These are phyloP conservation scores for Drosera spatulata DNA, from an alignment of 179 eudicot genomes.

Conservation along the genomic window DNA sequence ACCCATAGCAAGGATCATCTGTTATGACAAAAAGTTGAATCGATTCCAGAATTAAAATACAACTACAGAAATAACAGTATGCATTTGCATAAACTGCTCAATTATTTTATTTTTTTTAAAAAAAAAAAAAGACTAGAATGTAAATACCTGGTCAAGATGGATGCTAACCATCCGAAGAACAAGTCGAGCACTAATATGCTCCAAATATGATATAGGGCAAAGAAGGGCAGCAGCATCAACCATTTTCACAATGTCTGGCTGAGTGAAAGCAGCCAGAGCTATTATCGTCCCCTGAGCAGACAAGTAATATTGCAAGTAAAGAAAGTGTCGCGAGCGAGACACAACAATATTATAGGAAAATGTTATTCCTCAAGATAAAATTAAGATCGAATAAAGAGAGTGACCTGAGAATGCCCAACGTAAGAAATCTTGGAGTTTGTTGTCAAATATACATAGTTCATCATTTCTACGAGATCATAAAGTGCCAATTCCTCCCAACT, in stretches of 20 bases:
- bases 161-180: conserved; percentile 60
- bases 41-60: too few relatives aligned
- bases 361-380: too few relatives aligned
- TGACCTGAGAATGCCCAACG: conserved; percentile 98
- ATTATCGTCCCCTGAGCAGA: conserved; percentile 45
- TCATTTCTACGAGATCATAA: conserved; percentile 77
- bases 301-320: conserved; percentile 4
- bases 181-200: conserved; percentile 61
- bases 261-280: conserved; percentile 54
- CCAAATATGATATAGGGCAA: conserved; percentile 88
- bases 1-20: conserved; percentile 83
- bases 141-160: conserved; percentile 72
- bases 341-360: too few relatives aligned
- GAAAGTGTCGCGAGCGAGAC: background rate
- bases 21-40: background rate
- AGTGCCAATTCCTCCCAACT: conserved; percentile 97
- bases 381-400: too few relatives aligned
- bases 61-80: too few relatives aligned
- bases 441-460: conserved; percentile 33
- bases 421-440: conserved; percentile 54
- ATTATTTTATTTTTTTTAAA: too few relatives aligned
- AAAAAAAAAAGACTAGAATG: background rate
- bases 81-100: too few relatives aligned
- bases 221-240: conserved; percentile 95
- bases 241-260: conserved; percentile 61